These are phyloP conservation scores for Mortierella sp. DNA, from an alignment of 371 early-diverging fungal species.

Conservation along the genomic window DNA sequence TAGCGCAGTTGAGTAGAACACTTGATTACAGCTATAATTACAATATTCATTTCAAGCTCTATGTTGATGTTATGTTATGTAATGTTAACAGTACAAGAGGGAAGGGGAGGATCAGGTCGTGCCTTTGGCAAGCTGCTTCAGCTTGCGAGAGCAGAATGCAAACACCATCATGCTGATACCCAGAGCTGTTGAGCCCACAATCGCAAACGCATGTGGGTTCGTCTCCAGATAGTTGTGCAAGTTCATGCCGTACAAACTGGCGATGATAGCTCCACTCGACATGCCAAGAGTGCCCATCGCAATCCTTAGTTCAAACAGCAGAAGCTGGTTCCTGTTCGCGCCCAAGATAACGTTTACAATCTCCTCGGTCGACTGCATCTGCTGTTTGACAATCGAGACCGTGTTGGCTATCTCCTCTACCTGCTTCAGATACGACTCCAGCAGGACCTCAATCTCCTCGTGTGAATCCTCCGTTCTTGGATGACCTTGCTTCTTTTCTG, in stretches of 20 bases:
- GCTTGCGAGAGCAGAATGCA: constrained; percentile 34
- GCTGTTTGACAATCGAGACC: constrained; percentile 72
- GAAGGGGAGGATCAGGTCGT: constrained; percentile 6
- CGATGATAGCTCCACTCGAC: constrained; percentile 77
- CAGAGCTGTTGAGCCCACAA: constrained; percentile 68
- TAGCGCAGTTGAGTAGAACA: too few species aligned
- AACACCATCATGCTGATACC: constrained; percentile 43
- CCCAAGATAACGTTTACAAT: constrained; percentile 88
- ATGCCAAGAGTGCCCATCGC: constrained; percentile 84
- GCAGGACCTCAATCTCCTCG: constrained; percentile 87
- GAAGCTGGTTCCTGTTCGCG: constrained; percentile 84
- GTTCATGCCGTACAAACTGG: constrained; percentile 91
- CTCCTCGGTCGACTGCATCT: constrained; percentile 88
- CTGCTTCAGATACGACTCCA: constrained; percentile 90
- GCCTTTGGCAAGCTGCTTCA: constrained; percentile 36
- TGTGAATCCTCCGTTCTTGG: constrained; percentile 73
- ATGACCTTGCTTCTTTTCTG: constrained; percentile 74
- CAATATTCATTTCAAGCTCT: too few species aligned
- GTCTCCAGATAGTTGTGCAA: constrained; percentile 78
- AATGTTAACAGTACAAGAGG: too few species aligned
- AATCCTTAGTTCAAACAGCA: constrained; percentile 85
- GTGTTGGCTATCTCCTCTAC: constrained; percentile 86
- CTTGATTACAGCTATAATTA: too few species aligned
- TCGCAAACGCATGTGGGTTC: constrained; percentile 74
- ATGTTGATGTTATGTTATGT: too few species aligned